Conservation (phyloP, 2,329 filamentous ascomycete species). For the Sporothrix brasiliensis region DNA sequence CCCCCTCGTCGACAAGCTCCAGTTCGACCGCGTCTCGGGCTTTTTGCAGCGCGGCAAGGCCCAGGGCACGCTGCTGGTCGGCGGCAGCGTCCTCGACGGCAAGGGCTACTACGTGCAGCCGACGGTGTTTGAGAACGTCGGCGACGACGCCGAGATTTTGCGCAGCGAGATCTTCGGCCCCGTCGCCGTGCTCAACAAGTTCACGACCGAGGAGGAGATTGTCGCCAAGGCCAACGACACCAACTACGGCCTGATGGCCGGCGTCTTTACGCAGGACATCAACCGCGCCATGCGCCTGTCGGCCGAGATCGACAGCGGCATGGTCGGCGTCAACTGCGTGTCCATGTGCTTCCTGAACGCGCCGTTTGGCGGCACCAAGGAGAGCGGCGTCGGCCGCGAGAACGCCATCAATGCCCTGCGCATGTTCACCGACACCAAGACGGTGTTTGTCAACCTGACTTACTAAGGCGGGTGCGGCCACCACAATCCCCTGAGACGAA, state of each 20-base stretch:
- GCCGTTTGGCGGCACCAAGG: slow-evolving; percentile 57
- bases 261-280: slow-evolving; percentile 65
- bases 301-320: slow-evolving; percentile 64
- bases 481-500: neutral
- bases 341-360: slow-evolving; percentile 45
- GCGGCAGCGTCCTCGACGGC: slow-evolving; percentile 46
- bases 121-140: slow-evolving; percentile 50
- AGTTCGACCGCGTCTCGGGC: slow-evolving; percentile 50
- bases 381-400: slow-evolving; percentile 54
- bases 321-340: slow-evolving; percentile 68
- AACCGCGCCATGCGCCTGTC: slow-evolving; percentile 61
- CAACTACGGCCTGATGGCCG: slow-evolving; percentile 50
- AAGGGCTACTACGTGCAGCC: slow-evolving; percentile 39
- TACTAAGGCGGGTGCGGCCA: slow-evolving; percentile 11
- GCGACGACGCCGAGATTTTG: slow-evolving; percentile 51
- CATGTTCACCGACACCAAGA: slow-evolving; percentile 55
- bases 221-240: slow-evolving; percentile 59
- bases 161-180: slow-evolving; percentile 62
- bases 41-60: slow-evolving; percentile 50
- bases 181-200: slow-evolving; percentile 57
- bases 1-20: slow-evolving; percentile 54
- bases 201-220: slow-evolving; percentile 60
- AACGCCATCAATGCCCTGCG: slow-evolving; percentile 52
- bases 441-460: slow-evolving; percentile 50
- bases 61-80: slow-evolving; percentile 46